Percentiles rank a stretch among this genome's conserved stretches.
Evolutionary conservation across 2,329 filamentous ascomycete species (phyloP).

Genomic region (Thermomyces lanuginosus): DNA sequence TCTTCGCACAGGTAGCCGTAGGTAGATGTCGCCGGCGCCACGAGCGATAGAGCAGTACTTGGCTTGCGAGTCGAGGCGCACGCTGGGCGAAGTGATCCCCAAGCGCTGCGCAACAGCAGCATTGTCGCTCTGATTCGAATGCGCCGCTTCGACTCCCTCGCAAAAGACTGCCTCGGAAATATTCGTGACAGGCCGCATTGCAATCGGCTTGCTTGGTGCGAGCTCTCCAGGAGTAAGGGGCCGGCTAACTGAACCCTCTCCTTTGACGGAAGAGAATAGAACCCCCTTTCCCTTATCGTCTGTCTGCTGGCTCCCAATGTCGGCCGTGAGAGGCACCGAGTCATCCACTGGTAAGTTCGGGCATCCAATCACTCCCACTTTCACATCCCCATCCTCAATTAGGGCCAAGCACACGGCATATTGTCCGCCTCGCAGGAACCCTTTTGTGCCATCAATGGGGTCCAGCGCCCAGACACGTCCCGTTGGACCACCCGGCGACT

Average conservation of each 20-base stretch:
- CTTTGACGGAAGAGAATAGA: constrained; percentile 68
- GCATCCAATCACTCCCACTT: constrained; percentile 86
- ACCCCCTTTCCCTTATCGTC: constrained; percentile 66
- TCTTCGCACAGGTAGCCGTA: constrained; percentile 68
- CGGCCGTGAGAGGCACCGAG: constrained; percentile 49
- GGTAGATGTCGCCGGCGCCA: constrained; percentile 86
- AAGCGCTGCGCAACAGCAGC: constrained; percentile 67
- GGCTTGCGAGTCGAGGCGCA: constrained; percentile 93
- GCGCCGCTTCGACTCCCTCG: constrained; percentile 85
- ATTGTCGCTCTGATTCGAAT: constrained; percentile 80
- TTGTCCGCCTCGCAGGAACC: constrained; percentile 87
- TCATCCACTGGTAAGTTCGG: constrained; percentile 89
- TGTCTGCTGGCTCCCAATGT: constrained; percentile 57
- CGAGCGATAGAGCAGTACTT: constrained; percentile 94
- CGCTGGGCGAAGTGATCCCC: constrained; percentile 74
- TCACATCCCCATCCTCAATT: constrained; percentile 83
- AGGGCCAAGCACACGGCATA: constrained; percentile 90
- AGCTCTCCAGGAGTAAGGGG: constrained; percentile 43
- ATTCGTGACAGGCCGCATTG: constrained; percentile 61
- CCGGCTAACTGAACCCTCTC: constrained; percentile 64
- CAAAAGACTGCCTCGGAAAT: constrained; percentile 79
- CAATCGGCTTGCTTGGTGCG: constrained; percentile 44
- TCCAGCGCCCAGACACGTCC: constrained; percentile 83
- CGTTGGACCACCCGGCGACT: constrained; percentile 24
- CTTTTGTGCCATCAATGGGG: constrained; percentile 95